Conservation (phyloP, 2,329 filamentous ascomycete genomes). For the Nigrograna mackinnonii region DNA sequence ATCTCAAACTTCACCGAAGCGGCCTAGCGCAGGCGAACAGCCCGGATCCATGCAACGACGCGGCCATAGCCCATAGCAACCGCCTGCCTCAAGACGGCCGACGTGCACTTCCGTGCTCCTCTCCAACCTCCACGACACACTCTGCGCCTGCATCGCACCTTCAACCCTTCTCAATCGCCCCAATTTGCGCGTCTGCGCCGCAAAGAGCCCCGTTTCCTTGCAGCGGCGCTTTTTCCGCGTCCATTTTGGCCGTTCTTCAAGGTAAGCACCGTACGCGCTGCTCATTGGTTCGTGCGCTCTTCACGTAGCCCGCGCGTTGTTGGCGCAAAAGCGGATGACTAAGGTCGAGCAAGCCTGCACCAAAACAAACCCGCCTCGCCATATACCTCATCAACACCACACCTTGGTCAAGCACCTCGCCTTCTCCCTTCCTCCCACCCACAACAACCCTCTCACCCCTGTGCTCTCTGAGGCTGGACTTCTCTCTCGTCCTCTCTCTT, state of each 20-base stretch:
- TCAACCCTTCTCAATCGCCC: neutral
- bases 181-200: neutral
- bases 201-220: neutral
- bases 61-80: neutral
- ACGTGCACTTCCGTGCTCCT: slow-evolving; percentile 2
- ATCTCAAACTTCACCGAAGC: slow-evolving; percentile 28
- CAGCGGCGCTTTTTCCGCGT: slow-evolving; percentile 24
- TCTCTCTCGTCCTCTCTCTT: slow-evolving; percentile 29
- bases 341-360: slow-evolving; percentile 17
- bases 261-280: slow-evolving; percentile 36
- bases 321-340: slow-evolving; percentile 29
- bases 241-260: slow-evolving; percentile 15
- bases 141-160: neutral
- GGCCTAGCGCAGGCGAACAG: slow-evolving; percentile 18
- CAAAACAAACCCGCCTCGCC: slow-evolving; percentile 41
- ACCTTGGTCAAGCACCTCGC: slow-evolving; percentile 36
- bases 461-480: slow-evolving; percentile 36
- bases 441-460: slow-evolving; percentile 16
- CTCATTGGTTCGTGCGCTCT: slow-evolving; percentile 32
- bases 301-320: slow-evolving; percentile 28
- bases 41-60: slow-evolving; percentile 3
- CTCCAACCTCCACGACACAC: slow-evolving; percentile 1
- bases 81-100: neutral
- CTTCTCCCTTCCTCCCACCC: slow-evolving; percentile 18
- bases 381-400: slow-evolving; percentile 34